Percentiles rank a stretch among this genome's conserved stretches.
Conservation (phyloP, 495 filamentous ascomycete genomes). For the Oidiodendron maius region DNA sequence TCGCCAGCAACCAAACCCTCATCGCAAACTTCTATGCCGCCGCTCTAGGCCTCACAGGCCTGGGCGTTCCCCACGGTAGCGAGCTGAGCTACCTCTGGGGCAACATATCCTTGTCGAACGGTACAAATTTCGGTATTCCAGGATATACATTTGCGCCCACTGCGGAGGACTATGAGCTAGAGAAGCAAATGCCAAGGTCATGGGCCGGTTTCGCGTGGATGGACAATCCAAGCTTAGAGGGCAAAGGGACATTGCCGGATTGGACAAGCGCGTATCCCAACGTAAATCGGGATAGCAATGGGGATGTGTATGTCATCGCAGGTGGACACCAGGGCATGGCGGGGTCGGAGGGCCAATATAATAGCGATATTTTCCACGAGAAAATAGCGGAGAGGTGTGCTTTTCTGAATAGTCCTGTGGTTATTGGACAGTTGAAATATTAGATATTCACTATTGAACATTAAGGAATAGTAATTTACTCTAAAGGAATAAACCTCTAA, state of each 20-base stretch:
- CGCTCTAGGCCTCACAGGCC: slow-evolving; percentile 25
- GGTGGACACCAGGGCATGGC: neutral
- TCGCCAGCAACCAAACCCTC: slow-evolving; percentile 38
- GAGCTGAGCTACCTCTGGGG: slow-evolving; percentile 42
- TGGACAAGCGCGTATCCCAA: slow-evolving; percentile 19
- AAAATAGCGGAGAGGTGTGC: slow-evolving; percentile 7
- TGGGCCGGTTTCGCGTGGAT: slow-evolving; percentile 27
- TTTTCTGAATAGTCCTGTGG: slow-evolving; percentile 15
- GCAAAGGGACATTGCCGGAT: slow-evolving; percentile 22
- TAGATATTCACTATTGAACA: too few relatives aligned
- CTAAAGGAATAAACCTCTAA: too few relatives aligned
- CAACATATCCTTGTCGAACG: slow-evolving; percentile 24
- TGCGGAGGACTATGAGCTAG: slow-evolving; percentile 21
- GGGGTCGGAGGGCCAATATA: neutral
- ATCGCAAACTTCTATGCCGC: slow-evolving; percentile 28
- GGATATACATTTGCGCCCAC: slow-evolving; percentile 20
- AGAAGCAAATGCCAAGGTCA: slow-evolving; percentile 21
- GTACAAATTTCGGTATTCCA: neutral
- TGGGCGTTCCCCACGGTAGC: slow-evolving; percentile 36
- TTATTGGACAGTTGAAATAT: slow-evolving; percentile 15
- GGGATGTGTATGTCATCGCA: slow-evolving; percentile 5
- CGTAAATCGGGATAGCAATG: slow-evolving; percentile 2
- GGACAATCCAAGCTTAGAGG: slow-evolving; percentile 16
- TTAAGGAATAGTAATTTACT: too few relatives aligned
- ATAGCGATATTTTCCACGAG: neutral